Conservation (phyloP, 148 eudicot genomes). For the Cornus kousa region DNA sequence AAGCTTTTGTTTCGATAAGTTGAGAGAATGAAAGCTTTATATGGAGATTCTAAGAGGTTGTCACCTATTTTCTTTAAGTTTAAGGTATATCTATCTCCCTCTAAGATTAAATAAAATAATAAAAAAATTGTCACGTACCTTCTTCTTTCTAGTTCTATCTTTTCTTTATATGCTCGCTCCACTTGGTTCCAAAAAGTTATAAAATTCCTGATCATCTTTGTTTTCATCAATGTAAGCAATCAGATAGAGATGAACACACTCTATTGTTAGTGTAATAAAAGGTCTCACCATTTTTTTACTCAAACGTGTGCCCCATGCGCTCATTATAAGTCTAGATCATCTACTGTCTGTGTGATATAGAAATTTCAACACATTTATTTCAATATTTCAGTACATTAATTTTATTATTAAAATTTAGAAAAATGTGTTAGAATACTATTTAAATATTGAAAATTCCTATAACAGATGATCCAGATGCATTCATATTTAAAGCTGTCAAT, state of each 20-base stretch:
- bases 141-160: background rate
- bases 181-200: background rate
- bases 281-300: background rate
- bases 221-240: slow-evolving; percentile 1
- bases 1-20: background rate
- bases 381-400: too few relatives aligned
- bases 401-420: too few relatives aligned
- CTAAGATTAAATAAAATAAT: too few relatives aligned
- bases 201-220: background rate
- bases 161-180: background rate
- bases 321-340: too few relatives aligned
- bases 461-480: too few relatives aligned
- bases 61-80: background rate
- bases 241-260: background rate
- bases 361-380: too few relatives aligned
- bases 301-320: background rate
- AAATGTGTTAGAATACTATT: too few relatives aligned
- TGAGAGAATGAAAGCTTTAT: slow-evolving; percentile 1
- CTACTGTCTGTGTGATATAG: too few relatives aligned
- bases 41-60: background rate
- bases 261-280: background rate
- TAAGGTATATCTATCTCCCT: too few relatives aligned
- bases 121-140: background rate
- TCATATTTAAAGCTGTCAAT: too few relatives aligned
- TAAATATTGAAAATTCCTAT: too few relatives aligned